Percentiles rank a stretch among this genome's conserved stretches.
Evolutionary conservation across 2,329 filamentous ascomycete species (phyloP).

Genomic region (Botrytis galanthina): DNA sequence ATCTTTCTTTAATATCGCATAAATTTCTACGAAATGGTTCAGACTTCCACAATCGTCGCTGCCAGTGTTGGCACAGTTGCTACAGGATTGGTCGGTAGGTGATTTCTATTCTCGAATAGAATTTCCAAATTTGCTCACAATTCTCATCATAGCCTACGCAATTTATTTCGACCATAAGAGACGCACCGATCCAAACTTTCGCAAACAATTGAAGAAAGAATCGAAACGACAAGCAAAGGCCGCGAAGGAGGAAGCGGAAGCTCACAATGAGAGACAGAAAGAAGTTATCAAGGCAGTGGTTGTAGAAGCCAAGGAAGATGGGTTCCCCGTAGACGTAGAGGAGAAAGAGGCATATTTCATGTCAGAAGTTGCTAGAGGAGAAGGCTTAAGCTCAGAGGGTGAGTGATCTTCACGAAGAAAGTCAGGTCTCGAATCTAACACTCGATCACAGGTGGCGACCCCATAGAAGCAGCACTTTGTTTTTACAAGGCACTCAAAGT

Average conservation of each 20-base stretch:
- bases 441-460: conserved; percentile 55
- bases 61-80: conserved; percentile 60
- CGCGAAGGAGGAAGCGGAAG: conserved; percentile 70
- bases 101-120: background rate
- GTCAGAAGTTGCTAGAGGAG: conserved; percentile 87
- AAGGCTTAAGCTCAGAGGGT: conserved; percentile 81
- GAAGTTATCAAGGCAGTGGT: conserved; percentile 73
- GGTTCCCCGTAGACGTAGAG: conserved; percentile 85
- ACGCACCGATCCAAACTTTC: conserved; percentile 62
- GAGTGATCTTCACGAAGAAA: conserved; percentile 39
- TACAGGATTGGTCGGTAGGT: conserved; percentile 57
- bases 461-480: conserved; percentile 81
- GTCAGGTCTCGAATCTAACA: conserved; percentile 1
- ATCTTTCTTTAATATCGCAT: conserved; percentile 2
- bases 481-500: conserved; percentile 99
- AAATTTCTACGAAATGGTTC: conserved; percentile 42
- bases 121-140: conserved; percentile 26
- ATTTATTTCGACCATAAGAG: conserved; percentile 68
- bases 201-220: conserved; percentile 68
- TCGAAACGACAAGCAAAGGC: conserved; percentile 69
- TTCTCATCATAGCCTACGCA: conserved; percentile 53
- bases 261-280: conserved; percentile 63
- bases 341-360: conserved; percentile 97
- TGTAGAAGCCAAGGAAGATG: conserved; percentile 81
- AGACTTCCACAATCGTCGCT: conserved; percentile 56